phyloP scores from a whole-genome alignment of 768 basidiomycete genomes.

The Kwoniella mangroviensis region DNA sequence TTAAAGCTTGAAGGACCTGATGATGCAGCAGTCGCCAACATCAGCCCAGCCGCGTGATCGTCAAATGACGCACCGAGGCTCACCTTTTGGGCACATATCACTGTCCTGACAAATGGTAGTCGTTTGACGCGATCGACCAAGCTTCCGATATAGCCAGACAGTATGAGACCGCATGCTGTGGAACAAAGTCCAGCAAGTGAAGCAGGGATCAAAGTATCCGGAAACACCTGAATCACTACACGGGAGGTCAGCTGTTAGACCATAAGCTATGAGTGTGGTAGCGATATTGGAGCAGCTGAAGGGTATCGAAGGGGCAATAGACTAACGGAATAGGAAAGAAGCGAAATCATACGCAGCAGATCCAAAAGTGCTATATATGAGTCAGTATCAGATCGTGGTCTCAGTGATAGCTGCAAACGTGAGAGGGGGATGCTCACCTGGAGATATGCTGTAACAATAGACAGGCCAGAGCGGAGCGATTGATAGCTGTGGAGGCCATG shows the following conservation, averaged over 20 bases:
- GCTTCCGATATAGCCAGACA: slow-evolving; percentile 51
- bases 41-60: background rate
- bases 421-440: slow-evolving; percentile 15
- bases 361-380: slow-evolving; percentile 13
- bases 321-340: slow-evolving; percentile 26
- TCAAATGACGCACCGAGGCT: background rate
- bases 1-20: slow-evolving; percentile 25
- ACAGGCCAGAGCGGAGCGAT: slow-evolving; percentile 25
- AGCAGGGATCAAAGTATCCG: slow-evolving; percentile 52
- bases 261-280: no score
- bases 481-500: slow-evolving; percentile 5
- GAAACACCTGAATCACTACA: slow-evolving; percentile 53
- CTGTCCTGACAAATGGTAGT: slow-evolving; percentile 38
- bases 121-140: slow-evolving; percentile 44
- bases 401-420: background rate
- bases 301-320: background rate
- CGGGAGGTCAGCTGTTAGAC: slow-evolving; percentile 4
- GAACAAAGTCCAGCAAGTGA: slow-evolving; percentile 51
- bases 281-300: background rate
- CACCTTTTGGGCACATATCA: slow-evolving; percentile 52
- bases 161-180: slow-evolving; percentile 39
- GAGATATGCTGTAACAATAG: slow-evolving; percentile 38
- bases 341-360: slow-evolving; percentile 26
- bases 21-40: no score
- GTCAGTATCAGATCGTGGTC: background rate